Evolutionary conservation across 2,329 filamentous ascomycete genomes (phyloP).

Genomic region (Metarhizium humberi): DNA sequence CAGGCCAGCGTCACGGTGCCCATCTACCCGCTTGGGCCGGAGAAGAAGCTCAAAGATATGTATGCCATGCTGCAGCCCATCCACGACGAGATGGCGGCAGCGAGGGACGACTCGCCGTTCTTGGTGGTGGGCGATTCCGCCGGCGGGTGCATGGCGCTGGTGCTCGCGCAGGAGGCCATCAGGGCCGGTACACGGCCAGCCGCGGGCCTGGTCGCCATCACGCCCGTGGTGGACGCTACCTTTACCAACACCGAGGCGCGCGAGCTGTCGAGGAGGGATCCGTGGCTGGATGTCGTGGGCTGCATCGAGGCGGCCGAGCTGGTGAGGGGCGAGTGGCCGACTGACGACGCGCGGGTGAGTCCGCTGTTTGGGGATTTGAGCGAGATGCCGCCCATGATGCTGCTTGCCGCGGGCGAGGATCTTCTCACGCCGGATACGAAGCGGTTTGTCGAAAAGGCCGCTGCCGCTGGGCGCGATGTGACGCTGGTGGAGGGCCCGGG

Average conservation of each 20-base stretch:
- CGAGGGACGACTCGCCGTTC: slow-evolving; percentile 18
- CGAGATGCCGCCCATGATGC: slow-evolving; percentile 19
- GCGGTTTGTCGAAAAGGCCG: slow-evolving; percentile 18
- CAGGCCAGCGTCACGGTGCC: slow-evolving; percentile 22
- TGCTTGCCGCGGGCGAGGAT: slow-evolving; percentile 19
- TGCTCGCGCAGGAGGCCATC: slow-evolving; percentile 20
- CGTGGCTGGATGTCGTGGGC: slow-evolving; percentile 19
- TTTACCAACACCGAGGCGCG: slow-evolving; percentile 18
- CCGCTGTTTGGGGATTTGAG: slow-evolving; percentile 19
- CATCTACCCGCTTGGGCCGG: slow-evolving; percentile 23
- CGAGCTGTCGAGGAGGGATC: slow-evolving; percentile 14
- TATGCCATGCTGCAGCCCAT: slow-evolving; percentile 22
- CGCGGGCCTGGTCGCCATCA: slow-evolving; percentile 18
- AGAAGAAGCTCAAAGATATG: slow-evolving; percentile 20
- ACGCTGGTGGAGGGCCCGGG: slow-evolving; percentile 19
- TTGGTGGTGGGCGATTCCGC: slow-evolving; percentile 22
- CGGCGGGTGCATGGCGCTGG: slow-evolving; percentile 20
- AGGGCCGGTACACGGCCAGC: slow-evolving; percentile 15
- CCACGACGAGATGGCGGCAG: slow-evolving; percentile 20
- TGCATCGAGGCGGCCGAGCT: slow-evolving; percentile 15
- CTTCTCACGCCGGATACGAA: slow-evolving; percentile 18
- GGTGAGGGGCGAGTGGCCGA: slow-evolving; percentile 17
- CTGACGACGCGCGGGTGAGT: slow-evolving; percentile 17
- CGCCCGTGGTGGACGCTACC: slow-evolving; percentile 20
- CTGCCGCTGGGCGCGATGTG: slow-evolving; percentile 15